A percentile compares a stretch with the other conserved stretches of the same genome.
Conservation (phyloP, 371 early-diverging fungal species). For the Batkoa obscura region DNA sequence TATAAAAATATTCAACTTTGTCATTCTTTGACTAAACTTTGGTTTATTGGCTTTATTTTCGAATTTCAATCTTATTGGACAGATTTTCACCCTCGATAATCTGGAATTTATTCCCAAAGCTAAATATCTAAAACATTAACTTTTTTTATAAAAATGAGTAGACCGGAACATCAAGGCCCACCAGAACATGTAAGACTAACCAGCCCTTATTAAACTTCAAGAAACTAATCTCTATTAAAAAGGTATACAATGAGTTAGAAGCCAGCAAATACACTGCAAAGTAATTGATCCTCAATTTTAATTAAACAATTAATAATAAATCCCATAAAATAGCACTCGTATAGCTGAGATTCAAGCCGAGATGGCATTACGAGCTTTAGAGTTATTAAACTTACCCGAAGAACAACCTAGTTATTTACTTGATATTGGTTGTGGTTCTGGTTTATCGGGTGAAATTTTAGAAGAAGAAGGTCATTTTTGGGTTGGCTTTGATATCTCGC, state of each 20-base stretch:
- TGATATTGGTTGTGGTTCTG: slow-evolving; percentile 97
- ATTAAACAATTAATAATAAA: background rate
- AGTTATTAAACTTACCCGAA: slow-evolving; percentile 65
- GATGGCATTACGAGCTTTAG: slow-evolving; percentile 81
- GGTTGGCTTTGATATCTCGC: slow-evolving; percentile 95
- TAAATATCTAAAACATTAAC: too few relatives aligned
- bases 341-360: slow-evolving; percentile 83
- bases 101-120: too few relatives aligned
- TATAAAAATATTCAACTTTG: too few relatives aligned
- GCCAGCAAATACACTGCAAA: slow-evolving; percentile 89
- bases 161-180: slow-evolving; percentile 91
- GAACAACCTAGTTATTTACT: slow-evolving; percentile 54
- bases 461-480: slow-evolving; percentile 86
- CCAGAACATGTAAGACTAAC: slow-evolving; percentile 67
- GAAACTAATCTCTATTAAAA: background rate
- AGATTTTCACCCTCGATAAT: too few relatives aligned
- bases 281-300: slow-evolving; percentile 19
- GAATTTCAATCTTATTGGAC: too few relatives aligned
- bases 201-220: background rate
- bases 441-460: slow-evolving; percentile 86
- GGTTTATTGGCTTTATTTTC: too few relatives aligned
- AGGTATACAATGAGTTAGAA: slow-evolving; percentile 77
- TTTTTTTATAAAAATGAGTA: slow-evolving; percentile 34
- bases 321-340: slow-evolving; percentile 42
- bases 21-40: too few relatives aligned